Base-by-base conservation (phyloP, 2,329 filamentous ascomycete species). In the Colletotrichum paranaense region DNA sequence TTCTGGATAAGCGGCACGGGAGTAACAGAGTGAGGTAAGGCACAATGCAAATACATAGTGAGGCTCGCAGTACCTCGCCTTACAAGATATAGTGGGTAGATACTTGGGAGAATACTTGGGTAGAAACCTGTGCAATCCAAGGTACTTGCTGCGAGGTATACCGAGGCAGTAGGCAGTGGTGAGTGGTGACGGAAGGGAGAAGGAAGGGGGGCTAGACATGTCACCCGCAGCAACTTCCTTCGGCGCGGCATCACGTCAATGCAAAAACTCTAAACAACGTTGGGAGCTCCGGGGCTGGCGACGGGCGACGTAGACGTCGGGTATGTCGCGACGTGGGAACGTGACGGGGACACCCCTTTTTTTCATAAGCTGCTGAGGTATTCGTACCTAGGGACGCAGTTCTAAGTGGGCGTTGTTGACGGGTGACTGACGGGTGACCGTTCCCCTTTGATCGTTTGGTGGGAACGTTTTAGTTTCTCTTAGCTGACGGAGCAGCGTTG, bases 161-260 rank as follows among this genome's bases (percentile, higher is more conserved):
- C 30, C 30, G 11, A 32, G 30, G 8, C 30, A 32, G 30, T 32
- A 32, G 9, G 30, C 3, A 32, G 30, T 49, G 3, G 19, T 62
- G 28, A 30, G 24, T 49, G 26, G 12, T 52, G 49, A 24, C 12
- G 22, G 55, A 22, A 49, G 19, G 66, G 38, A 38, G 19, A 16
- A n/a, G 46, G 46, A 19, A 30, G 19, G 26, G 26, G 60, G 24
- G n/a, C 3, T 8, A 32, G 22, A 8, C 57, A 72, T 62, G 68
- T 72, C 64, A 72, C 59, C 58, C 30, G 24, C 46, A 49, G 42
- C 28, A 22, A 32, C 46, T 22, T 35, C 22, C 14, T 38, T 28
- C n/a, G 30, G 26, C 28, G 49, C 55, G 58, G 12, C 22, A 73
- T 70, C 70, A 65, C 62, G 67, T 73, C 71, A 73, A 66, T 66